A percentile compares a stretch with the other conserved stretches of the same genome.
These are phyloP conservation scores for Saprolegnia diclina DNA, from an alignment of 352 stramenopile species.

Conservation along the genomic window DNA sequence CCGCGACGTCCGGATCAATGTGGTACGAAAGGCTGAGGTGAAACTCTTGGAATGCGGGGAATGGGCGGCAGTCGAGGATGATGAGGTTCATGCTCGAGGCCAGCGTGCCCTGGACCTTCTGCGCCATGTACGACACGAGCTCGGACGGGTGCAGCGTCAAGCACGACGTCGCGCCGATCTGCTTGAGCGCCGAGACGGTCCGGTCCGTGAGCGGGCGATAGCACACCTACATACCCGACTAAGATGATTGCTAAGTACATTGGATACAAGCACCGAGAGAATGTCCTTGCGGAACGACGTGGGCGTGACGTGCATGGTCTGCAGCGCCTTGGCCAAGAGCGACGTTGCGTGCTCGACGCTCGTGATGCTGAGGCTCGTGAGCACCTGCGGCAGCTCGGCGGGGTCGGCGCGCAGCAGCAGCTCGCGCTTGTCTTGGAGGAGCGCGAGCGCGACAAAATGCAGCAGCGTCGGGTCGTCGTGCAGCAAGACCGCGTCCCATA, in stretches of 20 bases:
- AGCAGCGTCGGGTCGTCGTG: constrained; percentile 83
- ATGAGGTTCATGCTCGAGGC: constrained; percentile 52
- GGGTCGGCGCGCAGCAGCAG: constrained; percentile 61
- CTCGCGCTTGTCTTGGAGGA: constrained; percentile 56
- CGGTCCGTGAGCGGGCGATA: constrained; percentile 66
- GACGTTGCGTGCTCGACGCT: constrained; percentile 49
- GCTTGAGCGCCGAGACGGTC: constrained; percentile 50
- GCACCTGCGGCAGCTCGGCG: constrained; percentile 71
- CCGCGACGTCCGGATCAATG: constrained; percentile 73
- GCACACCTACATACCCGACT: constrained; percentile 54
- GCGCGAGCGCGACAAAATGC: constrained; percentile 85
- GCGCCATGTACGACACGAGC: constrained; percentile 63
- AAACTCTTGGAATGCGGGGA: constrained; percentile 68
- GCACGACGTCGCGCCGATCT: constrained; percentile 67
- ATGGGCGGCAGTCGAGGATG: constrained; percentile 71
- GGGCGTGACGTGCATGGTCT: constrained; percentile 59
- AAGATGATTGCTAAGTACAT: background rate
- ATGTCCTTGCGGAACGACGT: constrained; percentile 75
- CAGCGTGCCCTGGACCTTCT: constrained; percentile 17
- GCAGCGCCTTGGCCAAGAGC: constrained; percentile 46
- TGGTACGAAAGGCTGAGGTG: constrained; percentile 83
- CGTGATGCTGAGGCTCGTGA: constrained; percentile 66
- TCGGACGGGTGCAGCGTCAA: constrained; percentile 80
- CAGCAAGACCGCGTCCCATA: constrained; percentile 91
- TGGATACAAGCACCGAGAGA: constrained; percentile 6